Evolutionary conservation across 1,284 basidiomycete species (phyloP), one percentile per base, ranked within the genome.

Genomic region (Polyporus tsugae): DNA sequence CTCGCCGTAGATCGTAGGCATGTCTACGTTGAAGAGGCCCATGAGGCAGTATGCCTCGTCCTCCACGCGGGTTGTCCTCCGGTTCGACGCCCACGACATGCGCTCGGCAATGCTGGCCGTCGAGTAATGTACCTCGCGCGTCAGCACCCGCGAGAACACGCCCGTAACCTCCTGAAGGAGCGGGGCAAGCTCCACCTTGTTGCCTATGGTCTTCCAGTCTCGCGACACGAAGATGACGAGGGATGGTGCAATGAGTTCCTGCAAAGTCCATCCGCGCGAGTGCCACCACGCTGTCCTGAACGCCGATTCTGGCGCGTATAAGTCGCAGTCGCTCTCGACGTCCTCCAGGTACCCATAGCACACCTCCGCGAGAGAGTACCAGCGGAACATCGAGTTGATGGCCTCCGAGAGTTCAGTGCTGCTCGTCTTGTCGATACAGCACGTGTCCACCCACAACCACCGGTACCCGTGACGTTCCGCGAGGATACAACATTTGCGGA

Each of bases 1-100:
- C n/a, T 68, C 66, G 5, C 66, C 66, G 35, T 68, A 68, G 19
- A 68, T 44, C 1, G 57, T 68, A 11, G 66, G 62, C 58, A 68
- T 68, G 39, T 46, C 61, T 59, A 68, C 38, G 2, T 22, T 49
- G 41, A 68, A 64, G 11, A 68, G 35, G 19, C 66, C 66, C 42
- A 68, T 38, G 19, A 68, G 60, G 25, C 53, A 64, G 60, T 68
- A 68, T 1, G 66, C 66, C 62, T 55, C 59, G 58, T 68, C 66
- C 39, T 68, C 66, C 4, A 35, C 17, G 6, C 66, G 62, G 29
- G 63, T 64, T 5, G 66, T 64, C 52, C 38, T n/a, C n/a, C n/a
- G n/a, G n/a, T n/a, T n/a, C n/a, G n/a, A n/a, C n/a, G n/a, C n/a
- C n/a, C n/a, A n/a, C n/a, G 44, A 22, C 58, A 68, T 60, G 6